Evolutionary conservation across 2,329 filamentous ascomycete species (phyloP).

Genomic region (Apiospora kogelbergensis): DNA sequence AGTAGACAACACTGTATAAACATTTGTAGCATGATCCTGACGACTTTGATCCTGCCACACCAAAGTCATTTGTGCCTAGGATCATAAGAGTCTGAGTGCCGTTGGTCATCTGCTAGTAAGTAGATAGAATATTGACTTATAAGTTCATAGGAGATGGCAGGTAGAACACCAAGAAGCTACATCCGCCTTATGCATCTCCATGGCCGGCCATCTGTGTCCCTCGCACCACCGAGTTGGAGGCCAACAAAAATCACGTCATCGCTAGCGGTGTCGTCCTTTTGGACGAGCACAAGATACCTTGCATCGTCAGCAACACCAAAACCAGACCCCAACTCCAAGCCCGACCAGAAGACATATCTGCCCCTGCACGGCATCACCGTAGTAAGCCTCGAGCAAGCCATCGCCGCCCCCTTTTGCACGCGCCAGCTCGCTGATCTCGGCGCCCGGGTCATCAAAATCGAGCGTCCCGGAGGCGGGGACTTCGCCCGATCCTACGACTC

Average conservation of each 20-base stretch:
- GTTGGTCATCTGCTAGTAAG: too few species aligned
- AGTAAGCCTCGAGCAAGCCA: constrained; percentile 53
- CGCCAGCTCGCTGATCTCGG: constrained; percentile 54
- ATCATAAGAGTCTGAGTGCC: too few species aligned
- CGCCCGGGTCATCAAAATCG: constrained; percentile 55
- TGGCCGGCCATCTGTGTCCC: neutral
- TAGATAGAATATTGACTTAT: too few species aligned
- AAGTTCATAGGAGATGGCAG: neutral
- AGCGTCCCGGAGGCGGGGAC: constrained; percentile 50
- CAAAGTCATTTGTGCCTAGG: too few species aligned
- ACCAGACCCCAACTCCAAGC: neutral
- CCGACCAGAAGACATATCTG: constrained; percentile 11
- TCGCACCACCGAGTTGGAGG: neutral
- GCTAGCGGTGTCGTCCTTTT: neutral
- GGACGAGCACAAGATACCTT: neutral
- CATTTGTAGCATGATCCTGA: neutral
- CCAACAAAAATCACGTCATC: too few species aligned
- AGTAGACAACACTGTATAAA: neutral
- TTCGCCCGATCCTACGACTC: constrained; percentile 53
- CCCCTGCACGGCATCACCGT: constrained; percentile 48
- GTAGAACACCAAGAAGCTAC: neutral
- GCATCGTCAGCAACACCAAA: neutral
- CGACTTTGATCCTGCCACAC: neutral
- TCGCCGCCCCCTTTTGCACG: constrained; percentile 55
- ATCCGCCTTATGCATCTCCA: neutral